Conservation (phyloP, 208 protist genomes). For the Leishmania turanica region DNA sequence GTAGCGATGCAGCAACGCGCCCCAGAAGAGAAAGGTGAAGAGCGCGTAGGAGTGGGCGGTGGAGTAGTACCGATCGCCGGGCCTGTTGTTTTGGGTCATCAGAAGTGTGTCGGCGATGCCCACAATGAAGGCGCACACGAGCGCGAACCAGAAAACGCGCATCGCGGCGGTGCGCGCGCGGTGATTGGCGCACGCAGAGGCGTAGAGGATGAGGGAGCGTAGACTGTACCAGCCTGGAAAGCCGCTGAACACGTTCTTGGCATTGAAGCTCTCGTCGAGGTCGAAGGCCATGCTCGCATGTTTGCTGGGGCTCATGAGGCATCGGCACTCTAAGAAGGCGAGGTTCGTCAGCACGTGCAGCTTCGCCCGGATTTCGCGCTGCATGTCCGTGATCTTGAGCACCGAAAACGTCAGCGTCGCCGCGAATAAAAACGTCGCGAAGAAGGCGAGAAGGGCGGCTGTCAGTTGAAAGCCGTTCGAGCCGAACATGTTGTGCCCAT, state of each 20-base stretch:
- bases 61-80: slow-evolving; percentile 40
- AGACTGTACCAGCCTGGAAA: slow-evolving; percentile 80
- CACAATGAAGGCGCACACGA: slow-evolving; percentile 46
- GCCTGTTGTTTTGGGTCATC: slow-evolving; percentile 24
- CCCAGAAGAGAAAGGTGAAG: slow-evolving; percentile 55
- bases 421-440: slow-evolving; percentile 63
- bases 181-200: slow-evolving; percentile 77
- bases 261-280: slow-evolving; percentile 56
- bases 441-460: slow-evolving; percentile 45
- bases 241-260: slow-evolving; percentile 56
- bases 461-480: slow-evolving; percentile 36
- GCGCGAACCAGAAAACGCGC: slow-evolving; percentile 57
- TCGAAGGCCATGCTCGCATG: slow-evolving; percentile 52
- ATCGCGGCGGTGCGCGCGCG: slow-evolving; percentile 49
- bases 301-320: slow-evolving; percentile 67
- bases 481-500: slow-evolving; percentile 54
- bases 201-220: slow-evolving; percentile 74
- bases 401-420: slow-evolving; percentile 53
- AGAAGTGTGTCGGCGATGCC: slow-evolving; percentile 49
- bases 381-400: slow-evolving; percentile 83
- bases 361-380: slow-evolving; percentile 70
- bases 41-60: slow-evolving; percentile 66
- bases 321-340: slow-evolving; percentile 64
- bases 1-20: slow-evolving; percentile 59
- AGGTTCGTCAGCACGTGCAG: slow-evolving; percentile 68